phyloP scores from a whole-genome alignment of 1,284 basidiomycete species.

The Paramarasmius palmivorus region DNA sequence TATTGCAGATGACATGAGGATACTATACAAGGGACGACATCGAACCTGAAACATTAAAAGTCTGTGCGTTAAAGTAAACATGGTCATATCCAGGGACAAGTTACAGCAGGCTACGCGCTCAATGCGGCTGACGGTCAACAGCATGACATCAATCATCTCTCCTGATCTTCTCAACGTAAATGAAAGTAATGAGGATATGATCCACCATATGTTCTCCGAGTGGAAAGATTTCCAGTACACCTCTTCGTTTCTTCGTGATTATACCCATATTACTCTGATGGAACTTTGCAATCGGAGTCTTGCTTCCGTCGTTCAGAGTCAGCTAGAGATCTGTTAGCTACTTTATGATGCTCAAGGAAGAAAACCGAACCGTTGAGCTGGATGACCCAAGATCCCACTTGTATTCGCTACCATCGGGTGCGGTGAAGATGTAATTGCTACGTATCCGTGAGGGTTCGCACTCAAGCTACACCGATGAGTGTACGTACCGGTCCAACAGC shows the following conservation, averaged over 20 bases:
- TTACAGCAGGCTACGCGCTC: too few species aligned
- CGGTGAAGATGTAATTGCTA: neutral
- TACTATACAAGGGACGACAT: too few species aligned
- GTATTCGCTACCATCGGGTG: neutral
- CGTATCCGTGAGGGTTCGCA: too few species aligned
- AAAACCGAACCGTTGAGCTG: neutral
- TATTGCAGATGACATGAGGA: too few species aligned
- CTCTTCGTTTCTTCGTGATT: conserved; percentile 18
- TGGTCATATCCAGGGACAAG: too few species aligned
- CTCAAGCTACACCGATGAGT: neutral
- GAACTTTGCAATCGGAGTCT: conserved; percentile 28
- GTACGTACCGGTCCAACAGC: neutral
- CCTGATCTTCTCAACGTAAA: neutral
- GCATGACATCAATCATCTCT: neutral
- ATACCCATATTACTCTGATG: conserved; percentile 20
- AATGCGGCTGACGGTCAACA: too few species aligned
- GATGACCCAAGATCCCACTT: neutral
- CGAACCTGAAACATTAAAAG: too few species aligned
- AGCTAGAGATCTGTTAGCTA: conserved; percentile 19
- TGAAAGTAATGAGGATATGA: conserved; percentile 25
- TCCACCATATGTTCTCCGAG: conserved; percentile 31
- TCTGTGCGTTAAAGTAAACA: too few species aligned
- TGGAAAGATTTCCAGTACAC: conserved; percentile 30
- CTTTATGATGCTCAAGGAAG: neutral
- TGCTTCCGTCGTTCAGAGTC: conserved; percentile 21